Evolutionary conservation across 768 basidiomycete genomes (phyloP), one percentile per base, ranked within the genome.

Genomic region (Nidularia pulvinata): DNA sequence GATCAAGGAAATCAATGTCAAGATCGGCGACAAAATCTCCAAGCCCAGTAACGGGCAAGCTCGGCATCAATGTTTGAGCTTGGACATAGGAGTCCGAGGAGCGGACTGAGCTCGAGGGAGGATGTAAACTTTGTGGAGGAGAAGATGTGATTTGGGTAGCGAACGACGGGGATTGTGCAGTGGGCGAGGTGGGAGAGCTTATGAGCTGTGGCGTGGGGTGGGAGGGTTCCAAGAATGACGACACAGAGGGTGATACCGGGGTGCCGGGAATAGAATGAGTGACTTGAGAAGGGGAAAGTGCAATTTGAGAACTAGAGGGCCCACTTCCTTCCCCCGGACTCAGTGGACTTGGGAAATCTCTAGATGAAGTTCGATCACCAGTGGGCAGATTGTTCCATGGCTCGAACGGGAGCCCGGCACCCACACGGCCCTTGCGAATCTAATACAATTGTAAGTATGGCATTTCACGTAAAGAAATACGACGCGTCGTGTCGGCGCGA

Each of bases 401-500:
- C 60, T 83, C 82, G 54, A 72, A 76, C 0, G 82, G 82, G 6
- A 83, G 69, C 0, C 71, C 61, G 1, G 81, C 82, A 42, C 82
- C 82, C 5, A 82, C 80, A 32, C 67, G 70, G 33, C 82, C 82
- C 64, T 76, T 79, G 13, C 79, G 75, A 46, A 75, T 73, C 82
- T 83, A 55, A 43, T 48, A 2, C 25, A 30, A 30, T 30, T 30
- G 25, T 30, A 30, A 30, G 32, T 46, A 34, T 48, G 35, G 50
- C 44, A 47, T 34, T 44, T 36, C 45, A 14, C 57, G 39, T 54
- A 9, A 49, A 54, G 49, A 49, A 32, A 55, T 34, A 10, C 55
- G 16, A 49, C 50, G 7, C 46, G 36, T 36, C 22, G 47, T 48
- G 33, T 42, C 11, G 11, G 25, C 25, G 25, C 25, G 39, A 42